Conservation (phyloP, 495 filamentous ascomycete species). For the Chaetomium cochliodes region DNA sequence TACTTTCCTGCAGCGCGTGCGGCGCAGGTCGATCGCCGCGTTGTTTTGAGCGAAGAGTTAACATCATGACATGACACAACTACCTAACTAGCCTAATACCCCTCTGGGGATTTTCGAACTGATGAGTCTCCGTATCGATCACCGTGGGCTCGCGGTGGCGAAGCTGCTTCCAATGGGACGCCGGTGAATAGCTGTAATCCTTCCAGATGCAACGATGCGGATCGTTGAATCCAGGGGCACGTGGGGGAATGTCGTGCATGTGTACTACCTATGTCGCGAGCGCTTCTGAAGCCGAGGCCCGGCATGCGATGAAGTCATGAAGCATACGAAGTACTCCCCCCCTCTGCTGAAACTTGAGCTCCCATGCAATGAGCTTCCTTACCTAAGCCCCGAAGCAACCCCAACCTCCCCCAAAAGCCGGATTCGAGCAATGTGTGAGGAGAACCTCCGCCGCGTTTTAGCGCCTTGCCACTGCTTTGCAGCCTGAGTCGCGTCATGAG, state of each 20-base stretch:
- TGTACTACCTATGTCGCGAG: background rate
- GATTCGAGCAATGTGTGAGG: too few relatives aligned
- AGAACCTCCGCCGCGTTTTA: too few relatives aligned
- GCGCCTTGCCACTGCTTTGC: slow-evolving; percentile 5
- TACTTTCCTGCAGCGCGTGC: background rate
- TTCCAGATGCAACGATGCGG: slow-evolving; percentile 3
- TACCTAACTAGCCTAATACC: background rate
- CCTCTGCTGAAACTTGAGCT: background rate
- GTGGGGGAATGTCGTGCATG: background rate
- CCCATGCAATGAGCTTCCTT: background rate
- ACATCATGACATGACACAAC: background rate
- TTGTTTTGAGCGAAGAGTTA: background rate
- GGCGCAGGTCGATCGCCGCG: background rate
- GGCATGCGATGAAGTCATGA: slow-evolving; percentile 8
- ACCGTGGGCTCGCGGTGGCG: background rate
- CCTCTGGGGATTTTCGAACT: background rate
- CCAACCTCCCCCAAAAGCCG: slow-evolving; percentile 7
- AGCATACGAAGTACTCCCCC: too few relatives aligned
- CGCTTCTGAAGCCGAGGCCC: slow-evolving; percentile 4
- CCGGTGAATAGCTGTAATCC: background rate
- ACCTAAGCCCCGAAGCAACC: background rate
- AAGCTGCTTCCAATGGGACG: background rate
- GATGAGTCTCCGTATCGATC: background rate
- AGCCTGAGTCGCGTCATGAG: slow-evolving; percentile 26
- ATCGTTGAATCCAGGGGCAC: background rate